Evolutionary conservation across 352 stramenopile species (phyloP).

Genomic region (Phytophthora niederhauseri): DNA sequence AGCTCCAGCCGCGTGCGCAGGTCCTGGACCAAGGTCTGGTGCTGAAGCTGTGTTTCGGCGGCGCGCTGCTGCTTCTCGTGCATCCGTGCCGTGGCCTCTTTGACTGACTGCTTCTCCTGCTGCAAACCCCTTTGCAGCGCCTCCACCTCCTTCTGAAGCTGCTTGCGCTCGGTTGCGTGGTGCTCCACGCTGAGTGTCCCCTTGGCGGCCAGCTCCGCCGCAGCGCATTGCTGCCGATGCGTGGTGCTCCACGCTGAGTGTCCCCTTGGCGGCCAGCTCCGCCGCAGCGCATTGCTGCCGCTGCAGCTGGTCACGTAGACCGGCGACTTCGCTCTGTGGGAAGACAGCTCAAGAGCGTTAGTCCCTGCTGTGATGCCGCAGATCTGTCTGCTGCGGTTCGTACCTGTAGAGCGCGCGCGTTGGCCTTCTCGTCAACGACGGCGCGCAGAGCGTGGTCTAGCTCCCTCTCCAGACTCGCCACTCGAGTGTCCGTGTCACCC

Average conservation of each 20-base stretch:
- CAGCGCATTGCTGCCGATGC: slow-evolving; percentile 33
- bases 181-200: slow-evolving; percentile 32
- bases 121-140: slow-evolving; percentile 19
- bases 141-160: slow-evolving; percentile 37
- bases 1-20: slow-evolving; percentile 29
- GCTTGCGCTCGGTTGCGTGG: slow-evolving; percentile 31
- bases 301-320: slow-evolving; percentile 22
- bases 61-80: slow-evolving; percentile 16
- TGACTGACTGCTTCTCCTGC: slow-evolving; percentile 16
- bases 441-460: slow-evolving; percentile 18
- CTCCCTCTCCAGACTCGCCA: slow-evolving; percentile 39
- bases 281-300: slow-evolving; percentile 32
- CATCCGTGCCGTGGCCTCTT: slow-evolving; percentile 5
- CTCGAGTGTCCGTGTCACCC: slow-evolving; percentile 26
- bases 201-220: slow-evolving; percentile 31
- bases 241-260: slow-evolving; percentile 31
- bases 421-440: slow-evolving; percentile 22
- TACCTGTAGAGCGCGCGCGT: slow-evolving; percentile 32
- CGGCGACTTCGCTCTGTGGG: slow-evolving; percentile 20
- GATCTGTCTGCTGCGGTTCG: neutral
- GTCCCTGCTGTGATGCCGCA: neutral
- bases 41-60: slow-evolving; percentile 20
- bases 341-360: slow-evolving; percentile 6
- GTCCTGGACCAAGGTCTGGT: slow-evolving; percentile 22
- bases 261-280: slow-evolving; percentile 33